phyloP scores from a whole-genome alignment of 768 basidiomycete species.

The Wakefieldia striispora region DNA sequence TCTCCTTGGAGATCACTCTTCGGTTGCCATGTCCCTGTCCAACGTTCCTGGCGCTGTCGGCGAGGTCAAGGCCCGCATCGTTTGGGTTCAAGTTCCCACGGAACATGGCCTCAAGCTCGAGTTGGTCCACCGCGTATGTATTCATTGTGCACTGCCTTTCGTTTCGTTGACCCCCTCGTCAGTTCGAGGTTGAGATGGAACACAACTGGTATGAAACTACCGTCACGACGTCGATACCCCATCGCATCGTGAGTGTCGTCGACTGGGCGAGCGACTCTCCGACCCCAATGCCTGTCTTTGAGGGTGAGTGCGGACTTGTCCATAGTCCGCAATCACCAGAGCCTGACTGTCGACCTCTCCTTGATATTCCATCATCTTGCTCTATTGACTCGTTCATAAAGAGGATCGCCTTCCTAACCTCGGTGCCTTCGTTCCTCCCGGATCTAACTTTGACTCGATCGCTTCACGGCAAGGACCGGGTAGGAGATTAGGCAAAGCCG shows the following conservation, averaged over 20 bases:
- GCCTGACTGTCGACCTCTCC: constrained; percentile 5
- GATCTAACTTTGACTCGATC: constrained; percentile 16
- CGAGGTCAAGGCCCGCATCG: constrained; percentile 77
- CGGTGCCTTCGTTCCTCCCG: constrained; percentile 25
- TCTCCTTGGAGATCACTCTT: constrained; percentile 46
- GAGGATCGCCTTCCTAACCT: constrained; percentile 24
- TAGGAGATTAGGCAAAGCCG: constrained; percentile 15
- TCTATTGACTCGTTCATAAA: background rate
- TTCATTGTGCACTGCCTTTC: background rate
- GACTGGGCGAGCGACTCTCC: constrained; percentile 91
- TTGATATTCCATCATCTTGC: background rate
- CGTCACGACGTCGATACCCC: constrained; percentile 70
- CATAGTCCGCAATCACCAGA: background rate
- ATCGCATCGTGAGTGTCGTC: constrained; percentile 82
- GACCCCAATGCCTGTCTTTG: constrained; percentile 27
- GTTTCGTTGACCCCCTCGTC: background rate
- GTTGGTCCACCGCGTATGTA: constrained; percentile 56
- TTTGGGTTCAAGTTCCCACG: constrained; percentile 79
- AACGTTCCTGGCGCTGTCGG: constrained; percentile 71
- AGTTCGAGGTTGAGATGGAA: constrained; percentile 88
- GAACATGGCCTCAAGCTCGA: constrained; percentile 60
- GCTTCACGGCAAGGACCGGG: background rate
- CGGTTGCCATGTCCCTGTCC: constrained; percentile 31
- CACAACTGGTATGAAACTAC: constrained; percentile 97
- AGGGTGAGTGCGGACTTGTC: constrained; percentile 15